Conservation (phyloP, 78 protist genomes). For the Neovahlkampfia damariscottae region DNA sequence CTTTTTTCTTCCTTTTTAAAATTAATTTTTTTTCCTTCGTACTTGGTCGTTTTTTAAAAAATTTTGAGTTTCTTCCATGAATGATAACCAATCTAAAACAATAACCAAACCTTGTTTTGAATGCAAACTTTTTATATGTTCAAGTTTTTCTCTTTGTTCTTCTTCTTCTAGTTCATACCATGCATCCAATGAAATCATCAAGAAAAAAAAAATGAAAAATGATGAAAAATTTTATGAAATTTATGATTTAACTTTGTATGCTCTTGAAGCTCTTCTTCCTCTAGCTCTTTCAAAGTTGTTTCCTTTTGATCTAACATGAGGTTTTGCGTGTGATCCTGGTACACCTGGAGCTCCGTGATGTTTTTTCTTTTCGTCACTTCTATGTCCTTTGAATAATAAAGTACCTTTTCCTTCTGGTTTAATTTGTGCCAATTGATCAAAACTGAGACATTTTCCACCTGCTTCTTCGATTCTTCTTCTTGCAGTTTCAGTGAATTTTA, state of each 20-base stretch:
- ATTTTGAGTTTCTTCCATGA: too few species aligned
- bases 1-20: too few species aligned
- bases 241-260: not conserved
- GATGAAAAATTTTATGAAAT: too few species aligned
- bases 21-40: too few species aligned
- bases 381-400: conserved; percentile 90
- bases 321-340: conserved; percentile 53
- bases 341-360: conserved; percentile 96
- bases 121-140: too few species aligned
- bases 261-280: not conserved
- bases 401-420: conserved; percentile 87
- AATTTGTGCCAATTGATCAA: conserved; percentile 96
- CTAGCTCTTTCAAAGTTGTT: conserved; percentile 18
- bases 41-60: too few species aligned
- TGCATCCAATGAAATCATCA: too few species aligned
- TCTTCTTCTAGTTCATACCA: too few species aligned
- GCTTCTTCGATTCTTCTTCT: conserved; percentile 89
- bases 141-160: too few species aligned
- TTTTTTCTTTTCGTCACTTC: conserved; percentile 77
- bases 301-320: conserved; percentile 7
- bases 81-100: too few species aligned
- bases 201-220: too few species aligned
- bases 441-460: conserved; percentile 93
- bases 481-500: conserved; percentile 87
- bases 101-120: too few species aligned